Evolutionary conservation across 1,284 basidiomycete species (phyloP).

Genomic region (Meira nashicola): DNA sequence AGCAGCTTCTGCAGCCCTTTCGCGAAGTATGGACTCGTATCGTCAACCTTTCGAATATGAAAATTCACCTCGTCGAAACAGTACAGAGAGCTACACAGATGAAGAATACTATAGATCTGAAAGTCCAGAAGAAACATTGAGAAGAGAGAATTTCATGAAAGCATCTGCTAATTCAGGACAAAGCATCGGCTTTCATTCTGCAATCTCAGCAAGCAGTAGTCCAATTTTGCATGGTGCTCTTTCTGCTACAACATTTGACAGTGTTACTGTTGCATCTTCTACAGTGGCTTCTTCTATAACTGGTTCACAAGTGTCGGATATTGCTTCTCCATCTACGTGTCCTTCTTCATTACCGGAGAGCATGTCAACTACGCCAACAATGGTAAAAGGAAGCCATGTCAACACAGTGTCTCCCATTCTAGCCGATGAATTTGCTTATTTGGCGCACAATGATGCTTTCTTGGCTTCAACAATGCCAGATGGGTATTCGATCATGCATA

Average conservation of each 20-base stretch:
- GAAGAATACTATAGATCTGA: background rate
- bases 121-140: background rate
- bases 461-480: no score
- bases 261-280: background rate
- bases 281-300: background rate
- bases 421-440: no score
- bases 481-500: no score
- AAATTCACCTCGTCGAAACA: background rate
- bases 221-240: constrained; percentile 8
- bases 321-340: no score
- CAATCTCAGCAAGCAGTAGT: constrained; percentile 8
- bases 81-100: background rate
- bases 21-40: background rate
- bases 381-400: no score
- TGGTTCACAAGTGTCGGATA: background rate
- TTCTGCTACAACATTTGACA: background rate
- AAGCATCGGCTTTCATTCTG: background rate
- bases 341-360: no score
- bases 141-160: background rate
- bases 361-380: no score
- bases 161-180: background rate
- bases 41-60: background rate
- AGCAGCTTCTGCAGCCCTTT: no score
- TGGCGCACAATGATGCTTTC: no score
- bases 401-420: no score